Evolutionary conservation across 345 rosid species (phyloP).

Genomic region (Hibiscus syriacus): DNA sequence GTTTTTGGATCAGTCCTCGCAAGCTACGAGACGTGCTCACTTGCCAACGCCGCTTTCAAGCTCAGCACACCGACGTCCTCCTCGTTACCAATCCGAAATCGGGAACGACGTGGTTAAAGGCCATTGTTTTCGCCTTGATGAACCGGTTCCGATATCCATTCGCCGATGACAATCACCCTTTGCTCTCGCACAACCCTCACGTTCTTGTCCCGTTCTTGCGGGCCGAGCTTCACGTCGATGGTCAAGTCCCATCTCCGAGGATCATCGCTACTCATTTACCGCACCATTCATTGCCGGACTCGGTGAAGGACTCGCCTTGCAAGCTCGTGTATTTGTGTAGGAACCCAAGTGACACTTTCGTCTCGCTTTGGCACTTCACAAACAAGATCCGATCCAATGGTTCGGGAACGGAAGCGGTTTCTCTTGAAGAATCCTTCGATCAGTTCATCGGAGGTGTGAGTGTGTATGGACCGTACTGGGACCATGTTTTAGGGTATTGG

Average conservation of each 20-base stretch:
- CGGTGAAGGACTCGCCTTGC: slow-evolving; percentile 26
- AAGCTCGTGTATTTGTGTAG: slow-evolving; percentile 52
- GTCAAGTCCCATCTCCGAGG: slow-evolving; percentile 26
- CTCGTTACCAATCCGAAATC: slow-evolving; percentile 52
- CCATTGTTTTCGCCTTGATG: slow-evolving; percentile 35
- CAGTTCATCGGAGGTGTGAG: slow-evolving; percentile 39
- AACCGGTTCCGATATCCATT: too few relatives aligned
- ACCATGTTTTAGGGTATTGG: slow-evolving; percentile 48
- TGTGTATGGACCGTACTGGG: slow-evolving; percentile 55
- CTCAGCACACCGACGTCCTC: slow-evolving; percentile 32
- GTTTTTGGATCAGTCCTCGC: slow-evolving; percentile 35
- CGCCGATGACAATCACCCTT: too few relatives aligned
- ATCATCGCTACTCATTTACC: slow-evolving; percentile 40
- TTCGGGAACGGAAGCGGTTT: slow-evolving; percentile 10
- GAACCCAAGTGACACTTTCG: slow-evolving; percentile 51
- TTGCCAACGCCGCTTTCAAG: slow-evolving; percentile 44
- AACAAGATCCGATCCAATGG: slow-evolving; percentile 26
- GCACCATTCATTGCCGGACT: slow-evolving; percentile 24
- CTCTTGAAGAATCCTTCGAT: slow-evolving; percentile 34
- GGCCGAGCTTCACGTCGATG: slow-evolving; percentile 11
- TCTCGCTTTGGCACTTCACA: slow-evolving; percentile 50
- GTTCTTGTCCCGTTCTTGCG: slow-evolving; percentile 55
- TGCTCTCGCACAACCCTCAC: slow-evolving; percentile 23
- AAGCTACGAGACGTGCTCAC: slow-evolving; percentile 28
- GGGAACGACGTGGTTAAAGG: slow-evolving; percentile 63